Base-by-base conservation (phyloP, 495 filamentous ascomycete species). In the Penicillium atrosanguineum region DNA sequence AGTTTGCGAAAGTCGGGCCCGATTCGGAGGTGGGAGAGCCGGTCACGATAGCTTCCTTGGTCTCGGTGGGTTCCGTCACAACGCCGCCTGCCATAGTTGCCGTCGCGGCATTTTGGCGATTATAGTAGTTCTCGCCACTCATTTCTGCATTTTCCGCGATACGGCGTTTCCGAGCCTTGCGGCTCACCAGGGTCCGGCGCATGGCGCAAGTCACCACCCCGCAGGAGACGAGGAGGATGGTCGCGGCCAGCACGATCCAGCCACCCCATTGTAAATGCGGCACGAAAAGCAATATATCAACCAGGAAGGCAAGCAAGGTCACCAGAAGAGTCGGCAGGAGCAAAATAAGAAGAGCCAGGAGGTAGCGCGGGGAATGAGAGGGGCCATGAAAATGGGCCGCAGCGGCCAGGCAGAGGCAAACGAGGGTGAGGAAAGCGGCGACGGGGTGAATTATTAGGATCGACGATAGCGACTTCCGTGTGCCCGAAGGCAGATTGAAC, bases 241-340 rank as follows among this genome's bases (percentile, higher is more conserved):
- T 94, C 19, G 94, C 89, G 16, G 84, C 94, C 25, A 98, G 79
- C 15, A 97, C 94, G 54, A 98, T 83, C 82, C 92, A 98, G 53
- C 92, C 92, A 57, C 90, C 94, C 91, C 92, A 97, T 62, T 84
- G 79, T 69, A 96, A 68, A 72, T 97, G 94, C 31, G 94, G 94
- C 21, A 96, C 88, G 65, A 98, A 98, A 16, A 98, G 81, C 31
- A 98, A 71, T n/a, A 98, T 89, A 69, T 98, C 94, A 53, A 97
- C 85, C 47, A 98, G 76, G 71, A 98, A 97, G 19, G 91, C 87
- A 21, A 97, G 76, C 9, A 97, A 79, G 21, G 89, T 84, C 51
- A 93, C 83, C 37, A 98, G 75, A 29, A 97, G 83, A 5, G 91
- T 92, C 40, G 95, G 81, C 49, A 97, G 81, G 31, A 87, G 85